Conservation (phyloP, 1,284 basidiomycete genomes). For the Rhodotorula sp. region DNA sequence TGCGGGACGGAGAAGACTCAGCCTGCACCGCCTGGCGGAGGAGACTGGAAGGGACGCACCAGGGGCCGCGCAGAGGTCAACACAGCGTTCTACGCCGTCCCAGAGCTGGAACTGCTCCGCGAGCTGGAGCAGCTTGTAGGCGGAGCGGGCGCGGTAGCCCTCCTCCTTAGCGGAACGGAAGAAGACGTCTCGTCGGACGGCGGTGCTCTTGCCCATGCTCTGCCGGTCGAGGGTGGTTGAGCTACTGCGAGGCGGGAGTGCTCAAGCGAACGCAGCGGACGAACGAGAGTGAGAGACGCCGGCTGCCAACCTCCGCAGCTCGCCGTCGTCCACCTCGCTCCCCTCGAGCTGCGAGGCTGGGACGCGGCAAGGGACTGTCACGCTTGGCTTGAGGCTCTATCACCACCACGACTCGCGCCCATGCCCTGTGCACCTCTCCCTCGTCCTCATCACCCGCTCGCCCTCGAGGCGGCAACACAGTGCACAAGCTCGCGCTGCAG, state of each 20-base stretch:
- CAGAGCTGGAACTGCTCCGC: constrained; percentile 61
- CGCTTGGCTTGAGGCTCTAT: too few species aligned
- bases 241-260: not conserved
- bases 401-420: too few species aligned
- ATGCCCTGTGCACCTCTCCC: too few species aligned
- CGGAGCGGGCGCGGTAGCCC: constrained; percentile 60
- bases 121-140: constrained; percentile 58
- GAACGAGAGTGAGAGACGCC: too few species aligned
- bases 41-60: constrained; percentile 22
- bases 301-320: too few species aligned
- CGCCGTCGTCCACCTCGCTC: too few species aligned
- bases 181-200: constrained; percentile 59
- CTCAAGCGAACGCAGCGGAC: not conserved
- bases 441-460: too few species aligned
- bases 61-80: constrained; percentile 63
- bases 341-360: too few species aligned
- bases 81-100: constrained; percentile 54
- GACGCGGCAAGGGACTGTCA: too few species aligned
- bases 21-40: not conserved
- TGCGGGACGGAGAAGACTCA: not conserved
- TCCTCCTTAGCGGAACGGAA: constrained; percentile 56
- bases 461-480: too few species aligned
- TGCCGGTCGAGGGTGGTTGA: not conserved
- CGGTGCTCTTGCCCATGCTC: constrained; percentile 47
- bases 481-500: too few species aligned